A percentile compares a stretch with the other conserved stretches of the same genome.
Conservation (phyloP, 139 green algal genomes). For the Gonium pectorale region DNA sequence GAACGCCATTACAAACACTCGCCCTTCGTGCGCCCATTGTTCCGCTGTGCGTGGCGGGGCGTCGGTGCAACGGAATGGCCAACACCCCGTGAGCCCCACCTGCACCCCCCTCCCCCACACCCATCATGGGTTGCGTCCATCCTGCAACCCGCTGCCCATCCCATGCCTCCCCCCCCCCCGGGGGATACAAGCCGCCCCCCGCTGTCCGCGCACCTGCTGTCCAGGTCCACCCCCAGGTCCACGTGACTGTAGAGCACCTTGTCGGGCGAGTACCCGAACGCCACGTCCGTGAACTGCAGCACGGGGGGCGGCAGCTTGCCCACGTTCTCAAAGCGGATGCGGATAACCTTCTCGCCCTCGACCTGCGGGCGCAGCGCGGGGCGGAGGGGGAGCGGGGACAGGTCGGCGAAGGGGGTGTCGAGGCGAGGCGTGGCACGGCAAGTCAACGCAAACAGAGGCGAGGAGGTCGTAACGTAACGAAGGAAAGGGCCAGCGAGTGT, state of each 20-base stretch:
- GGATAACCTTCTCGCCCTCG: constrained; percentile 79
- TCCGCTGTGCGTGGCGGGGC: too few relatives aligned
- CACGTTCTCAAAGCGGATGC: constrained; percentile 89
- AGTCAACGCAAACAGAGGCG: not conserved
- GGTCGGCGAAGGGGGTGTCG: not conserved
- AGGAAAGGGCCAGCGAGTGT: too few relatives aligned
- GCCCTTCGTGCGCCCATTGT: too few relatives aligned
- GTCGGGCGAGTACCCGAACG: constrained; percentile 86
- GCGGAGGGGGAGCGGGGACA: not conserved
- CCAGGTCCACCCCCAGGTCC: constrained; percentile 95
- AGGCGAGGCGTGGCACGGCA: not conserved
- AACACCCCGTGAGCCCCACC: too few relatives aligned
- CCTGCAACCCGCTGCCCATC: too few relatives aligned
- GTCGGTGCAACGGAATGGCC: too few relatives aligned
- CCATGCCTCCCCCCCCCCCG: not conserved
- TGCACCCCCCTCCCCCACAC: too few relatives aligned
- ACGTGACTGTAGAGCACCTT: constrained; percentile 84
- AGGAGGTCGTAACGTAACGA: not conserved
- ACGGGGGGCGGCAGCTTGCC: constrained; percentile 95
- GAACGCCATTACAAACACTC: too few relatives aligned
- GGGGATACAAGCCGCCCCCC: not conserved
- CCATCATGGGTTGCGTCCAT: too few relatives aligned
- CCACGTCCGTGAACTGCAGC: constrained; percentile 76
- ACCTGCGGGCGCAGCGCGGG: constrained; percentile 49
- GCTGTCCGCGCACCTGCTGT: constrained; percentile 61